Evolutionary conservation across 768 basidiomycete genomes (phyloP), one percentile per base, ranked within the genome.

Genomic region (Lactarius deliciosus): DNA sequence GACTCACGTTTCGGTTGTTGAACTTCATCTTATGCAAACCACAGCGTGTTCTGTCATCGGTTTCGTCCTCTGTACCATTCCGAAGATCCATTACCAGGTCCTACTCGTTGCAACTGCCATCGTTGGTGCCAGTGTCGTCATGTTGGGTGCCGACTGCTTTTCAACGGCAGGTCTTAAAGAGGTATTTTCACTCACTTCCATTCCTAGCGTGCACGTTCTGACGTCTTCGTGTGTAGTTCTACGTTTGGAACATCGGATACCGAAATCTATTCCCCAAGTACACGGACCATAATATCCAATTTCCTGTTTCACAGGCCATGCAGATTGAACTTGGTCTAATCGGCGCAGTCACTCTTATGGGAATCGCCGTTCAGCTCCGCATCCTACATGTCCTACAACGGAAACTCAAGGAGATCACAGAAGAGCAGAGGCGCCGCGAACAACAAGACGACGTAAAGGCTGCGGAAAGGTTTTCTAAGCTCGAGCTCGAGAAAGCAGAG

Each of bases 211-310:
- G 34, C 30, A 59, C 50, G 64, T 68, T 72, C 50, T 63, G 9
- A 55, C 7, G 11, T 34, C 59, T 71, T 68, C 62, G 50, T 36
- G 30, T 65, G 96, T 65, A 96, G 92, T 97, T 97, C 78, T 98
- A 97, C 77, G 81, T 97, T 60, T 97, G 91, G 88, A 98, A 97
- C 75, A 80, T 98, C 60, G 96, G 96, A 47, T 97, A 95, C 78
- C 82, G 79, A 2, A 72, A 79, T 5, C 77, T 98, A 34, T 98
- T 95, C 76, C 87, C 91, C 11, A 91, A 90, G 72, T 94, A 87
- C 71, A 78, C 81, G 25, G 77, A 79, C 61, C 83, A 86, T 72
- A 80, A 83, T 66, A 91, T 91, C 65, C 78, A 83, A 60, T 96
- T 91, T 74, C 93, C 94, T 36, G 86, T 96, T 61, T 84, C 90